Evolutionary conservation across 495 filamentous ascomycete species (phyloP).

Genomic region (Elaphomyces granulatus): DNA sequence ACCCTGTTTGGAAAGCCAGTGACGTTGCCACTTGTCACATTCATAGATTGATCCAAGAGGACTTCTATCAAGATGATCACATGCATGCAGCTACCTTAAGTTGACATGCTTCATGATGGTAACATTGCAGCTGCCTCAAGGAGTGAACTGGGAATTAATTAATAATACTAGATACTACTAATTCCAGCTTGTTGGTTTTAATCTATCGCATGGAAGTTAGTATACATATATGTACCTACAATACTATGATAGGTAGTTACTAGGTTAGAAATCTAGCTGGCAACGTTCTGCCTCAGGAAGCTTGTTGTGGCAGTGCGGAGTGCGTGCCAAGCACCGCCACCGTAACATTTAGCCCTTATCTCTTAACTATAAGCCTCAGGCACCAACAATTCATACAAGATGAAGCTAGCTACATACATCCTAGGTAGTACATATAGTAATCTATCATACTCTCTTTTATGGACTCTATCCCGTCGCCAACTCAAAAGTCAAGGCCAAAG

Average conservation of each 20-base stretch:
- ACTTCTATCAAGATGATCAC: not conserved
- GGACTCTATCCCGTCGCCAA: not conserved
- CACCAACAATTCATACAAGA: not conserved
- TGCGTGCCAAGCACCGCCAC: no score
- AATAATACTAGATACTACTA: not conserved
- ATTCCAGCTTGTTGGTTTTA: not conserved
- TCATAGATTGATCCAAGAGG: not conserved
- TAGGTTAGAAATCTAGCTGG: no score
- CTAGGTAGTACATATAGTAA: not conserved
- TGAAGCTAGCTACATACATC: not conserved
- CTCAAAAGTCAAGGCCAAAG: not conserved
- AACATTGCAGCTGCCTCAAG: not conserved
- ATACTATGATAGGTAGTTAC: no score
- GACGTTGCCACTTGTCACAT: not conserved
- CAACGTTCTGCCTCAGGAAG: no score
- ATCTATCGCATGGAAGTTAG: no score
- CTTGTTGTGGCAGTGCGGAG: no score
- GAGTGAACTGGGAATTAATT: not conserved
- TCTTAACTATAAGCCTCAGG: not conserved
- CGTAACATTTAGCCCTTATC: no score
- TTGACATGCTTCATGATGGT: not conserved
- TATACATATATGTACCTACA: no score
- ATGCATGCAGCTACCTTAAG: not conserved
- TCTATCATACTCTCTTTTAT: not conserved
- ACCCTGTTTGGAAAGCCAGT: no score